Evolutionary conservation across 768 basidiomycete genomes (phyloP).

Genomic region (Lactifluus rugatus): DNA sequence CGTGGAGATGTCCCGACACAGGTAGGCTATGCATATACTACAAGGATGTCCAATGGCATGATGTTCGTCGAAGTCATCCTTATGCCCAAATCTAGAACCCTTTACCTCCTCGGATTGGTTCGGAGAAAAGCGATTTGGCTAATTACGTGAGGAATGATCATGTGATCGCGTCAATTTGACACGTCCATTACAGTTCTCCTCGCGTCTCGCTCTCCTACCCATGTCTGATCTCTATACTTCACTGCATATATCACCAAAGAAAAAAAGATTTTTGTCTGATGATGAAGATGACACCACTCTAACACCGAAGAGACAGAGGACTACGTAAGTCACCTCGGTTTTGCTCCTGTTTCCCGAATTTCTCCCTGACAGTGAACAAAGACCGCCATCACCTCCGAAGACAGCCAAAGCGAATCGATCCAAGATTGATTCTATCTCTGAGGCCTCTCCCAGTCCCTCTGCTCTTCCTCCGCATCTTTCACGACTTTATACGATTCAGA

Average conservation of each 20-base stretch:
- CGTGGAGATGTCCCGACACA: no score
- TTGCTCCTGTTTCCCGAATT: not conserved
- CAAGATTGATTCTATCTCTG: slow-evolving; percentile 3
- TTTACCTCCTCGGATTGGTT: no score
- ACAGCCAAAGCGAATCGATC: slow-evolving; percentile 31
- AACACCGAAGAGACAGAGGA: slow-evolving; percentile 63
- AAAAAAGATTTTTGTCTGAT: slow-evolving; percentile 49
- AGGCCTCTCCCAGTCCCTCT: slow-evolving; percentile 20
- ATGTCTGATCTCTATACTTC: slow-evolving; percentile 57
- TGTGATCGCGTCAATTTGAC: slow-evolving; percentile 15
- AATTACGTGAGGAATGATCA: not conserved
- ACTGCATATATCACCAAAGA: slow-evolving; percentile 56
- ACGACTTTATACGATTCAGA: slow-evolving; percentile 55
- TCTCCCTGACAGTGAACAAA: slow-evolving; percentile 21
- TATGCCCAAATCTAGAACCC: no score
- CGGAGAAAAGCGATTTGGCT: no score
- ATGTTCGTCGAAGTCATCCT: no score
- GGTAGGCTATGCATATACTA: no score
- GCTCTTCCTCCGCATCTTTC: slow-evolving; percentile 48
- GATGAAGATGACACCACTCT: slow-evolving; percentile 42
- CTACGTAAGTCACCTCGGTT: slow-evolving; percentile 33
- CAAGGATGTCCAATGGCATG: no score
- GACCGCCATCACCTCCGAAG: slow-evolving; percentile 51
- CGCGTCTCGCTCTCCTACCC: not conserved
- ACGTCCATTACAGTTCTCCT: not conserved